Evolutionary conservation across 73 alveolate species (phyloP), one percentile per base, ranked within the genome.

Genomic region (Paramecium caudatum): DNA sequence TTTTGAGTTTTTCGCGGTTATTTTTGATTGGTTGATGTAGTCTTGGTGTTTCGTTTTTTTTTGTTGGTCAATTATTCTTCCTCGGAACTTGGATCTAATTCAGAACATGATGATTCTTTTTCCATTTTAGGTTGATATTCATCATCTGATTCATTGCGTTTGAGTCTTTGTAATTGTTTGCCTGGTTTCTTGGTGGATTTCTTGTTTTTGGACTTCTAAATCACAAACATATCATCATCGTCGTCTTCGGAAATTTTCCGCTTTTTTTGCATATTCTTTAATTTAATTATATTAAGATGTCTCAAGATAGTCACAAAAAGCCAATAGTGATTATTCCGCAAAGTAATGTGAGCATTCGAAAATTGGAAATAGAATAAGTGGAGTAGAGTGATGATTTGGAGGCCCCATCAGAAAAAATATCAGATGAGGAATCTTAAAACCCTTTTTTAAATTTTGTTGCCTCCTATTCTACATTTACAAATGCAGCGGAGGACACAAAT

Each of bases 371-470:
- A 2, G 80, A 55, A 21, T 55, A 55, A 55, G 41, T 55, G 4
- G 45, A 55, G 23, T 10, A 55, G 46, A 55, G 80, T 55, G 80
- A 55, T 55, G 80, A 55, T 23, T 5, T 55, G 1, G 80, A 23
- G n/a, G 80, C 80, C 2, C 30, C 80, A 23, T 55, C 80, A 3
- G 80, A 55, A 55, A 55, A 55, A 55, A 55, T 55, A 0, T 55
- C 80, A 55, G 80, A 55, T 27, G 12, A 55, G 6, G 4, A 19
- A 55, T 55, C 80, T 27, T 37, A 55, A 27, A 43, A 55, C 80
- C 80, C 80, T 8, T 65, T 65, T 65, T 65, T 65, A 65, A 65
- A 65, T 36, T 65, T 65, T 65, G 83, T 65, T 65, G 49, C 47
- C 34, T 65, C 83, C 3, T 65, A 65, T 65, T 65, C 83, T 25